A percentile compares a stretch with the other conserved stretches of the same genome.
phyloP scores from a whole-genome alignment of 2,329 filamentous ascomycete species.

The Tricladium varicosporioides region DNA sequence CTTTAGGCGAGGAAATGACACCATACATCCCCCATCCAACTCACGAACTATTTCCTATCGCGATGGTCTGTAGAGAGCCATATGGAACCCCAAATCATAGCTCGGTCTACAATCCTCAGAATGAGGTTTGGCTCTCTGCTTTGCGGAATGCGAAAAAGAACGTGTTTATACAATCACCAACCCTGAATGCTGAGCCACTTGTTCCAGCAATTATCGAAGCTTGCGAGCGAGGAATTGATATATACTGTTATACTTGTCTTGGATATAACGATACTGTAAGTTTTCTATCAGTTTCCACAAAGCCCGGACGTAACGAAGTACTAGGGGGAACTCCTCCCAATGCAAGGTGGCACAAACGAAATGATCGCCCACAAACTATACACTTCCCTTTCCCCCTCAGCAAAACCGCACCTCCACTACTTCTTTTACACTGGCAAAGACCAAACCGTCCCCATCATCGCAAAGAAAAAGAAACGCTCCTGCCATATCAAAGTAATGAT shows the following conservation, averaged over 20 bases:
- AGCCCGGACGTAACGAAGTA: constrained; percentile 6
- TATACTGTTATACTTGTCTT: constrained; percentile 70
- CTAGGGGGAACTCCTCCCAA: constrained; percentile 69
- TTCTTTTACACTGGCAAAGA: constrained; percentile 75
- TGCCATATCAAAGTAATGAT: constrained; percentile 81
- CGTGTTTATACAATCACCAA: constrained; percentile 78
- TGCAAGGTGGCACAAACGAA: constrained; percentile 75
- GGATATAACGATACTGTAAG: constrained; percentile 71
- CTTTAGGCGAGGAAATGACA: constrained; percentile 56
- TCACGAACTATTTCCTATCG: constrained; percentile 64
- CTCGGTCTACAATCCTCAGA: constrained; percentile 66
- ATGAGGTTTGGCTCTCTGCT: constrained; percentile 70
- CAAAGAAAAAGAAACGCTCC: constrained; percentile 61
- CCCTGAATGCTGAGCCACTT: constrained; percentile 70
- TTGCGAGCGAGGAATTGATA: constrained; percentile 63
- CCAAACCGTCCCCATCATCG: constrained; percentile 64
- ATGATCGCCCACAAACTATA: constrained; percentile 63
- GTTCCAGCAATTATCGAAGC: constrained; percentile 63
- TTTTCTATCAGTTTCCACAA: constrained; percentile 4
- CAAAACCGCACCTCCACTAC: constrained; percentile 53
- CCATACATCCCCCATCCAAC: constrained; percentile 59
- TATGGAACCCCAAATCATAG: constrained; percentile 62
- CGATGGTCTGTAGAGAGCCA: constrained; percentile 67
- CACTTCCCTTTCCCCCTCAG: constrained; percentile 46
- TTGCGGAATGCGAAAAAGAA: constrained; percentile 60